Evolutionary conservation across 345 rosid species (phyloP).

Genomic region (Firmiana major): DNA sequence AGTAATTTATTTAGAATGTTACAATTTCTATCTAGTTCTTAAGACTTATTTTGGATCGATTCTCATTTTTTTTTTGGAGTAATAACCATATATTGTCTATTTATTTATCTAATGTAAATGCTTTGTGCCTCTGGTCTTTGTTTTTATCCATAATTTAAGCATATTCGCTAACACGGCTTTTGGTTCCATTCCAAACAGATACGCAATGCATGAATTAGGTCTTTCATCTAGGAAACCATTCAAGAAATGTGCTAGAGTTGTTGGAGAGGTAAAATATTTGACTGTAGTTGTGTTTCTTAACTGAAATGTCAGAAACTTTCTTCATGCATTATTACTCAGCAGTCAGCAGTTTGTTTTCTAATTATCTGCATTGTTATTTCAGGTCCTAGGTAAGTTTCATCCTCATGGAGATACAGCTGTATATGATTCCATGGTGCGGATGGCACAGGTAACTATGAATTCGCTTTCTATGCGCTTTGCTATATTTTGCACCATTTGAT

Average conservation of each 20-base stretch:
- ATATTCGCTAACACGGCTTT: not conserved
- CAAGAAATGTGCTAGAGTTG: slow-evolving; percentile 98
- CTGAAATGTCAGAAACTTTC: not conserved
- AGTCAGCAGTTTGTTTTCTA: not conserved
- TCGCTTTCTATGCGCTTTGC: not conserved
- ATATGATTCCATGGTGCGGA: slow-evolving; percentile 86
- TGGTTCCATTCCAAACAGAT: slow-evolving; percentile 34
- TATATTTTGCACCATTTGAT: not conserved
- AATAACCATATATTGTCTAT: not conserved
- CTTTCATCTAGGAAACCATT: slow-evolving; percentile 85
- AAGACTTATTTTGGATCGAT: not conserved
- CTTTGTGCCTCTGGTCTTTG: not conserved
- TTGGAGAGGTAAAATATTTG: slow-evolving; percentile 69
- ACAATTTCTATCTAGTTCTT: not conserved
- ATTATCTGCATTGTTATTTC: not conserved
- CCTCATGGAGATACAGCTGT: slow-evolving; percentile 97
- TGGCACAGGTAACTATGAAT: slow-evolving; percentile 78
- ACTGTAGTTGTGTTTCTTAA: not conserved
- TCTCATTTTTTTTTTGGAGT: not conserved
- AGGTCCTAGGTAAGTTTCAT: slow-evolving; percentile 97
- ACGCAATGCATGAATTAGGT: slow-evolving; percentile 94
- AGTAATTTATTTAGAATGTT: slow-evolving; percentile 19
- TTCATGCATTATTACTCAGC: not conserved
- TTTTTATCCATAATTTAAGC: not conserved
- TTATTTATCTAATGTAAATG: not conserved